These are phyloP conservation scores for Ustilago esculenta DNA, from an alignment of 1,284 basidiomycete genomes.

Conservation along the genomic window DNA sequence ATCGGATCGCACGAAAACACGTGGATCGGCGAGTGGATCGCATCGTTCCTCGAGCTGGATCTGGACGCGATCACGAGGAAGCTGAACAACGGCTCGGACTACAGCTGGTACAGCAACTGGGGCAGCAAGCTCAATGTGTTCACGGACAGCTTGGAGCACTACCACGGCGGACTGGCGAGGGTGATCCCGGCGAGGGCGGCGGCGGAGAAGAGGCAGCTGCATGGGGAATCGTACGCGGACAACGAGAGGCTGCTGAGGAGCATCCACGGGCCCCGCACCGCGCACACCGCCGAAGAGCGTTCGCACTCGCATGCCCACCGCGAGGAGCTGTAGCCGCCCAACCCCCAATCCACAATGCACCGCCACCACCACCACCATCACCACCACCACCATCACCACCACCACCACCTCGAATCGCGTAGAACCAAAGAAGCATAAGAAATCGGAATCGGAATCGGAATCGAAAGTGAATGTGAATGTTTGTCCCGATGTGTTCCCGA, in stretches of 20 bases:
- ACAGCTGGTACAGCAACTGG: conserved; percentile 55
- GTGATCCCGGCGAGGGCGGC: conserved; percentile 24
- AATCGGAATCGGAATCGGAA: too few species aligned
- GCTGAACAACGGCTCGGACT: conserved; percentile 52
- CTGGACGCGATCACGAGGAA: conserved; percentile 39
- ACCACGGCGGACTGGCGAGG: conserved; percentile 45
- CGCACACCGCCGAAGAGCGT: conserved; percentile 17
- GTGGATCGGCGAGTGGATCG: conserved; percentile 55
- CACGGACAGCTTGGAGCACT: conserved; percentile 49
- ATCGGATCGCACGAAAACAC: conserved; percentile 60
- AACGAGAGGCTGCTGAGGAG: conserved; percentile 40
- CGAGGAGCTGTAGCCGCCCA: conserved; percentile 33
- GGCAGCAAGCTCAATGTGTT: conserved; percentile 35
- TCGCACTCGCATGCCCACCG: conserved; percentile 27
- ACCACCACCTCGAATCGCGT: too few species aligned
- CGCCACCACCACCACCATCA: too few species aligned
- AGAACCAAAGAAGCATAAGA: too few species aligned
- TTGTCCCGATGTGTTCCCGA: too few species aligned
- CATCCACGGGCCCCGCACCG: conserved; percentile 34
- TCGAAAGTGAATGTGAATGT: too few species aligned
- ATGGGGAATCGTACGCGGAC: conserved; percentile 28
- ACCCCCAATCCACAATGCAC: too few species aligned
- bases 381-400: too few species aligned
- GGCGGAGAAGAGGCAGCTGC: conserved; percentile 23
- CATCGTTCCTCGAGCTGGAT: conserved; percentile 44